Evolutionary conservation across 306 rosid genomes (phyloP).

Genomic region (Fragaria nilgerrensis): DNA sequence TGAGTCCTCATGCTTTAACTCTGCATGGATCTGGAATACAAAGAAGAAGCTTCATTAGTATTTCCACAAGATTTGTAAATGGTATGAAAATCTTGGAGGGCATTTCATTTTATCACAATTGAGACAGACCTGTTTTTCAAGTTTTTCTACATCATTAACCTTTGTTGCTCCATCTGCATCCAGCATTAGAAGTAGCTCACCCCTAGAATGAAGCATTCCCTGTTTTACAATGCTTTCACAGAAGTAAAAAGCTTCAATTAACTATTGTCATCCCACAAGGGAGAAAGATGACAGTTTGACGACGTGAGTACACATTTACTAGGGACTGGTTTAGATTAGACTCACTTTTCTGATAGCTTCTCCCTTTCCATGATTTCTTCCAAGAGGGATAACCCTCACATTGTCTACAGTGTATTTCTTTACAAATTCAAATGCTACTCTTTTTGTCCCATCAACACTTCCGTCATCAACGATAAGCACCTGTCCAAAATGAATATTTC

Average conservation of each 20-base stretch:
- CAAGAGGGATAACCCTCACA: conserved; percentile 86
- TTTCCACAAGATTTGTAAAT: conserved; percentile 9
- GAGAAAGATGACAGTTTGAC: conserved; percentile 7
- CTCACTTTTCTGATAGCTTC: conserved; percentile 99
- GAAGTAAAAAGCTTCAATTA: conserved; percentile 65
- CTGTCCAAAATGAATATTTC: conserved; percentile 44
- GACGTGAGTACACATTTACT: conserved; percentile 15
- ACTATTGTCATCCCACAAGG: conserved; percentile 25
- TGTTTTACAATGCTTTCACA: conserved; percentile 85
- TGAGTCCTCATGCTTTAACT: conserved; percentile 41
- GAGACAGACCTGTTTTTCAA: conserved; percentile 73
- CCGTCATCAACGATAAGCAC: conserved; percentile 90
- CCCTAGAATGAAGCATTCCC: conserved; percentile 99
- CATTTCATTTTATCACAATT: not conserved
- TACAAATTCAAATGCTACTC: conserved; percentile 80
- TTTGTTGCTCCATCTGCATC: conserved; percentile 99
- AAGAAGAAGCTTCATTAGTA: conserved; percentile 17
- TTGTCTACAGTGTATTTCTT: conserved; percentile 74
- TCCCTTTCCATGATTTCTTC: conserved; percentile 92
- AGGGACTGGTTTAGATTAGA: conserved; percentile 33
- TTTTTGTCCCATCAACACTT: conserved; percentile 83
- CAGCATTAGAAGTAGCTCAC: conserved; percentile 90
- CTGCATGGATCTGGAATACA: conserved; percentile 57
- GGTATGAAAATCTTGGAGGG: not conserved
- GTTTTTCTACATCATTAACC: conserved; percentile 82